These are phyloP conservation scores for Calonectria crousiana DNA, from an alignment of 2,329 filamentous ascomycete species.

Conservation along the genomic window DNA sequence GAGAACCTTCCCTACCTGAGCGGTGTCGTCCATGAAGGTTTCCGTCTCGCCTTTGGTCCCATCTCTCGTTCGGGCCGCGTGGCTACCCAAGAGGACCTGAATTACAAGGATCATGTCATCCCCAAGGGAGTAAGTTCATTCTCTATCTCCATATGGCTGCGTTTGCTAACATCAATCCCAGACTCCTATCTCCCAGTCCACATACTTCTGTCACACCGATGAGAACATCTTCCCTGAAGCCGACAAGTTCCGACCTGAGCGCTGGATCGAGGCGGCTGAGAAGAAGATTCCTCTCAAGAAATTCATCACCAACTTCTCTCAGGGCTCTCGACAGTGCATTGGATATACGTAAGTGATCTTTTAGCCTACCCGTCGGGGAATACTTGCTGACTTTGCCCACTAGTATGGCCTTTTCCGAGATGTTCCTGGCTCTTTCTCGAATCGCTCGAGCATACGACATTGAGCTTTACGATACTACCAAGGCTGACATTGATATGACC, in stretches of 20 bases:
- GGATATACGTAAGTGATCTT: neutral
- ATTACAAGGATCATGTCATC: neutral
- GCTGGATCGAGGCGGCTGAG: neutral
- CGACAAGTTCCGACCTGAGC: neutral
- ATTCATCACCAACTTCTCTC: neutral
- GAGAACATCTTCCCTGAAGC: neutral
- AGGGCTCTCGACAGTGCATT: slow-evolving; percentile 1
- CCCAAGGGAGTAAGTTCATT: slow-evolving; percentile 1
- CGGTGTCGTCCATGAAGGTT: neutral
- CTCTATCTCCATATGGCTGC: neutral
- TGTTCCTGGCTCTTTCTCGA: neutral
- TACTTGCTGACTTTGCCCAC: neutral
- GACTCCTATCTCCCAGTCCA: neutral
- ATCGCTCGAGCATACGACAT: neutral
- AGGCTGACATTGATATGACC: slow-evolving; percentile 1
- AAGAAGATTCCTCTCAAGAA: neutral
- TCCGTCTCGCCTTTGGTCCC: neutral
- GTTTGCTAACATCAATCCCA: neutral
- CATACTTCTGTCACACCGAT: neutral
- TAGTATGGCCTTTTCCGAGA: neutral
- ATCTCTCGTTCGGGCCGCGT: neutral
- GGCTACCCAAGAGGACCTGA: neutral
- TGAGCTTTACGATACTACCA: neutral
- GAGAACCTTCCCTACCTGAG: neutral
- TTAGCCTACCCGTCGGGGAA: neutral